A percentile compares a stretch with the other conserved stretches of the same genome.
Conservation (phyloP, 768 basidiomycete species). For the Boletales sp. region DNA sequence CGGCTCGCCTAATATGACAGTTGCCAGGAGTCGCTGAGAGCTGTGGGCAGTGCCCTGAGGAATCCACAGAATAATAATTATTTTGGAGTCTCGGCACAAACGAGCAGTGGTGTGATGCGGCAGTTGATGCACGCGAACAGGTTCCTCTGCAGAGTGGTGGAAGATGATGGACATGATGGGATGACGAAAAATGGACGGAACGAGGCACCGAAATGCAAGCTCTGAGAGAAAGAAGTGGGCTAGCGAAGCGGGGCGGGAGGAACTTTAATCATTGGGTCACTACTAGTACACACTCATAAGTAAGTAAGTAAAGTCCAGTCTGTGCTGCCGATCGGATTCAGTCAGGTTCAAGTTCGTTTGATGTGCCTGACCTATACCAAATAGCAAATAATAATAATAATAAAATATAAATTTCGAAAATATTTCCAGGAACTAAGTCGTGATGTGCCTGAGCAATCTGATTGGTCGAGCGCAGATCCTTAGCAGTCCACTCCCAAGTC, state of each 20-base stretch:
- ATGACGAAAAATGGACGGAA: not conserved
- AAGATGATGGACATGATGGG: too few relatives aligned
- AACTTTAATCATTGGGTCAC: too few relatives aligned
- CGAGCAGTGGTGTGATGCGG: not conserved
- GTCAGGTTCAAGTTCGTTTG: too few relatives aligned
- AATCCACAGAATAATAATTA: not conserved
- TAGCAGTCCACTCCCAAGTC: slow-evolving; percentile 24
- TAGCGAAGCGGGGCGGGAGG: too few relatives aligned
- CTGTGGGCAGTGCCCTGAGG: too few relatives aligned
- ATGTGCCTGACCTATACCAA: not conserved
- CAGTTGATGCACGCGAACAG: slow-evolving; percentile 14
- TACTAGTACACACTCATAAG: too few relatives aligned
- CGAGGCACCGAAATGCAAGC: slow-evolving; percentile 5
- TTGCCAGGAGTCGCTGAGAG: not conserved
- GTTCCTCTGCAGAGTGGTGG: not conserved
- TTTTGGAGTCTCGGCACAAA: too few relatives aligned
- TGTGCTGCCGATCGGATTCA: too few relatives aligned
- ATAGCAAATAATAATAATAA: not conserved
- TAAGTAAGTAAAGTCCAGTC: too few relatives aligned
- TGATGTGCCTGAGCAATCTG: slow-evolving; percentile 36
- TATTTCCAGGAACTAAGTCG: slow-evolving; percentile 25
- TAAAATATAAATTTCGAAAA: slow-evolving; percentile 12
- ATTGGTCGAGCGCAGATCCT: slow-evolving; percentile 34
- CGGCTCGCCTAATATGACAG: not conserved
- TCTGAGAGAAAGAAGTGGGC: slow-evolving; percentile 6